Conservation (phyloP, 176 grass and related monocot genomes). For the Musa beccarii region DNA sequence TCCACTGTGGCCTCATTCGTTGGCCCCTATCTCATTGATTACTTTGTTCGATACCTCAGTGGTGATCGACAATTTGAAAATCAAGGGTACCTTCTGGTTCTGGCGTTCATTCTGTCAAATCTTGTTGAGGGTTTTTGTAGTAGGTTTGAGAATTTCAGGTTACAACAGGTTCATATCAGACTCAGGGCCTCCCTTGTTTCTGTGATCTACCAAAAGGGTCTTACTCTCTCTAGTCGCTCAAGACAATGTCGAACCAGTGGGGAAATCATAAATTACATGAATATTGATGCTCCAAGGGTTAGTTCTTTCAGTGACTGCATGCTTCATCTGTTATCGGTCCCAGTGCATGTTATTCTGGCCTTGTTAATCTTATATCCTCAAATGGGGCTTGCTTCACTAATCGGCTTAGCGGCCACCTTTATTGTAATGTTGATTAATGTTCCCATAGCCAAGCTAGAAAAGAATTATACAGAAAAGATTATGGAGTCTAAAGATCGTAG, state of each 20-base stretch:
- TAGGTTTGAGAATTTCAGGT: not conserved
- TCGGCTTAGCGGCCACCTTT: not conserved
- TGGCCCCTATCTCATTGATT: conserved; percentile 8
- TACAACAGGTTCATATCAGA: not conserved
- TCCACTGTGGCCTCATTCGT: not conserved
- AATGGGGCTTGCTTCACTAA: not conserved
- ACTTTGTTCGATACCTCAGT: conserved; percentile 2
- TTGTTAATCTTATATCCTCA: conserved; percentile 8
- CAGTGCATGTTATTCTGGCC: not conserved
- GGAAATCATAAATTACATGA: conserved; percentile 10
- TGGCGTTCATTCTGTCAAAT: not conserved
- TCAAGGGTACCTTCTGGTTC: conserved; percentile 8
- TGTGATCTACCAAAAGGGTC: conserved; percentile 13
- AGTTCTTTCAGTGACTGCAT: not conserved
- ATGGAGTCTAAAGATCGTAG: conserved; percentile 72
- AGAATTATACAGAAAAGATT: conserved; percentile 58
- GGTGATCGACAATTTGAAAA: not conserved
- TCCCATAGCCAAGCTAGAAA: not conserved
- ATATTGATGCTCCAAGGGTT: not conserved
- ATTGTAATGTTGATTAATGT: not conserved
- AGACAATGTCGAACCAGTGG: not conserved
- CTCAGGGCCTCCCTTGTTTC: not conserved
- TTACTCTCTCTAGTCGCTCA: not conserved
- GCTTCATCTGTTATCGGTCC: not conserved
- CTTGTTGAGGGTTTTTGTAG: not conserved